Conservation (phyloP, 1,139 yeast genomes). For the Saccharomyces hybrid region DNA sequence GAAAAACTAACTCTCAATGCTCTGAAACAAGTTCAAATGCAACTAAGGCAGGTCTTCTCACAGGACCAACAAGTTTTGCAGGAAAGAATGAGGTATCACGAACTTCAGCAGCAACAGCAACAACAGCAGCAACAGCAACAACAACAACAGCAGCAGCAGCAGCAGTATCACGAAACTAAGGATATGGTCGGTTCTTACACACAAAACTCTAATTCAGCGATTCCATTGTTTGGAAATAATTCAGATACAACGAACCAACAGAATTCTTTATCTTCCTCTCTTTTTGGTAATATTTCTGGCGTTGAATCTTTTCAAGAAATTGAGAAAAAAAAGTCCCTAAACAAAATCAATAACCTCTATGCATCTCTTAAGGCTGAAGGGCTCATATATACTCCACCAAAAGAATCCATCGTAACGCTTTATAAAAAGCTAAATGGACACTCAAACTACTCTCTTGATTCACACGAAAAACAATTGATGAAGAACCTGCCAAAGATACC, state of each 20-base stretch:
- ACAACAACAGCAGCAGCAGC: conserved; percentile 17
- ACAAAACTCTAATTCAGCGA: conserved; percentile 10
- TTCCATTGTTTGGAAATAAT: conserved; percentile 20
- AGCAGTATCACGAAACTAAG: conserved; percentile 4
- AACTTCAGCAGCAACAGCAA: conserved; percentile 15
- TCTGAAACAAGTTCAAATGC: conserved; percentile 37
- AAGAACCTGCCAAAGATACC: conserved; percentile 21
- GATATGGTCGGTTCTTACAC: conserved; percentile 2
- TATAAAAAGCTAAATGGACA: conserved; percentile 18
- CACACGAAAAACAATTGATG: conserved; percentile 4
- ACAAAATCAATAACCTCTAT: conserved; percentile 20
- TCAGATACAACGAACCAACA: conserved; percentile 1
- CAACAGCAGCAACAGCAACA: conserved; percentile 17
- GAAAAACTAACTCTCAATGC: conserved; percentile 35
- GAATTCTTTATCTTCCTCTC: conserved; percentile 12
- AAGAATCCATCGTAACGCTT: conserved; percentile 26
- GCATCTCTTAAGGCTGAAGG: conserved; percentile 20
- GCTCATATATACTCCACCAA: conserved; percentile 21
- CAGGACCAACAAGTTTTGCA: conserved; percentile 30
- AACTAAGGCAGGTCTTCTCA: conserved; percentile 34
- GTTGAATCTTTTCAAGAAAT: conserved; percentile 14
- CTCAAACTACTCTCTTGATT: conserved; percentile 2
- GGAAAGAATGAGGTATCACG: conserved; percentile 22
- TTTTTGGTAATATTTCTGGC: conserved; percentile 19
- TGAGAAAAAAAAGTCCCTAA: conserved; percentile 15